Evolutionary conservation across 192 early-diverging fungal species (phyloP).

Genomic region (Coemansia sp.): DNA sequence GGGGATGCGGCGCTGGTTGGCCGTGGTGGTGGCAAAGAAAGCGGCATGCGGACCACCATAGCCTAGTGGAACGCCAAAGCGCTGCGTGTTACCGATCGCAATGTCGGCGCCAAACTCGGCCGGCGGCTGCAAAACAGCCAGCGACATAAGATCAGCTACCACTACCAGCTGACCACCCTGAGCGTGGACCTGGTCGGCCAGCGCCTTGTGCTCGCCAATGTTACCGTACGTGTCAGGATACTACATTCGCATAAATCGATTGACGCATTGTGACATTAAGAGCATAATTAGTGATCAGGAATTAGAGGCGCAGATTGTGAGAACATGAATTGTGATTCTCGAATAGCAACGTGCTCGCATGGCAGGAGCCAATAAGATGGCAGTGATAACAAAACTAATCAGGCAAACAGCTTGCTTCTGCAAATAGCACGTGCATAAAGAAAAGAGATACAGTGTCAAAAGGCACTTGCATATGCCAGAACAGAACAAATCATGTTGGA

Average conservation of each 20-base stretch:
- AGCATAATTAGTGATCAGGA: constrained; percentile 3
- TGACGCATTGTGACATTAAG: neutral
- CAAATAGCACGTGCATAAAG: neutral
- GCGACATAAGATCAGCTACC: constrained; percentile 91
- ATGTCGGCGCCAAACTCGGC: constrained; percentile 98
- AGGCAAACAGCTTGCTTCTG: neutral
- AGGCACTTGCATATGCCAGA: neutral
- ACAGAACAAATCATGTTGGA: neutral
- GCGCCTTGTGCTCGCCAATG: constrained; percentile 78
- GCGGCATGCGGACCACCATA: constrained; percentile 99
- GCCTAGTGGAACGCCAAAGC: constrained; percentile 98
- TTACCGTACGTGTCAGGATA: constrained; percentile 92
- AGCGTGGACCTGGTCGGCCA: constrained; percentile 76
- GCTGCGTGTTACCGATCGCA: constrained; percentile 95
- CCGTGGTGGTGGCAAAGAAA: constrained; percentile 93
- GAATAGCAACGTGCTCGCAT: neutral
- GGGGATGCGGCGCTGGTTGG: constrained; percentile 93
- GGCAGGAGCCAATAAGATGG: constrained; percentile 4
- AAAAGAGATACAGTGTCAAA: neutral
- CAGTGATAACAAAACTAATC: constrained; percentile 4
- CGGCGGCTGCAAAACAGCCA: constrained; percentile 88
- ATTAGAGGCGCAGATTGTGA: neutral
- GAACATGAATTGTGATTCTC: neutral
- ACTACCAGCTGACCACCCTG: constrained; percentile 84
- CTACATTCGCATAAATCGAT: constrained; percentile 47